Evolutionary conservation across 768 basidiomycete genomes (phyloP), one percentile per base, ranked within the genome.

Genomic region (Mycena capillaripes): DNA sequence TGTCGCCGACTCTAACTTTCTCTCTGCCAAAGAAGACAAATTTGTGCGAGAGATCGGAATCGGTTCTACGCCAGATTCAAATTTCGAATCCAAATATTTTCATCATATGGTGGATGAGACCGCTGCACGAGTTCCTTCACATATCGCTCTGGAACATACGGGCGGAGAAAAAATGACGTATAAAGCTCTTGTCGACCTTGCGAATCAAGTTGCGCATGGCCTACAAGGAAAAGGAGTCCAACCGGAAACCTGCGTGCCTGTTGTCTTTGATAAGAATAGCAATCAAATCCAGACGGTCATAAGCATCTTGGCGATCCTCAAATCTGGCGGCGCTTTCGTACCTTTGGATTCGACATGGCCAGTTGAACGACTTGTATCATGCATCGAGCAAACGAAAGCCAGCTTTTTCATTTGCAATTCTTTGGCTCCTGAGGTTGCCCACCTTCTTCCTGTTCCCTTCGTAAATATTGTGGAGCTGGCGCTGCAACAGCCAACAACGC

Each of bases 191-290:
- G 63, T 55, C 25, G 16, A 42, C 27, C 52, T 53, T 29, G 63
- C 63, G 21, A 65, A 65, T 42, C 63, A 65, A 65, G 52, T 29
- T 11, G 63, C 63, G 10, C 63, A 65, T 10, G 63, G 63, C 38
- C 38, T 65, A 11, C 63, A 65, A 30, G 27, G 25, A 7, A 52
- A 17, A 30, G 63, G 52, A 25, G 63, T 65, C 4, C 23, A 3
- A n/a, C 63, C 52, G n/a, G 63, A 55, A 42, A 30, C 42, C 36
- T 55, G 50, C 16, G 63, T 65, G 2, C 63, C 63, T 38, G 29
- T 65, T 12, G 19, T 65, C 12, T 65, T 65, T 21, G 36, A 55
- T 23, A 65, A 55, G 21, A 55, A 65, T 12, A 0, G 3, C 2
- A 55, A 53, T 23, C 50, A 65, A 17, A 65, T 65, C 4, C 27